Evolutionary conservation across 768 basidiomycete species (phyloP).

Genomic region (Calocybe cyanea): DNA sequence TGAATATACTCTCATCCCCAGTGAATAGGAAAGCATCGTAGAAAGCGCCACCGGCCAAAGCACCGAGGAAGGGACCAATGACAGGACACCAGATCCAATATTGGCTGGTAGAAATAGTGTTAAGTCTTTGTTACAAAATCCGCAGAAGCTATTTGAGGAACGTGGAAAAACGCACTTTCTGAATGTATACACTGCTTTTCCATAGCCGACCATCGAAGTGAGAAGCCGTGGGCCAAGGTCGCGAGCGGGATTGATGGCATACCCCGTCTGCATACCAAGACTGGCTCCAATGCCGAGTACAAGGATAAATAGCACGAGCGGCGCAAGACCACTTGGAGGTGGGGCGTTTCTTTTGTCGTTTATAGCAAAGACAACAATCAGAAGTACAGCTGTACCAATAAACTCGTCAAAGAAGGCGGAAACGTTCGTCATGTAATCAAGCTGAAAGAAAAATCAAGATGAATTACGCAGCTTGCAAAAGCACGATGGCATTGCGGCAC

Average conservation of each 20-base stretch:
- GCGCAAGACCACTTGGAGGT: slow-evolving; percentile 47
- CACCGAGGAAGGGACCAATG: slow-evolving; percentile 55
- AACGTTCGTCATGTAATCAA: slow-evolving; percentile 36
- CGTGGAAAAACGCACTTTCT: slow-evolving; percentile 28
- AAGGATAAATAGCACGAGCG: slow-evolving; percentile 51
- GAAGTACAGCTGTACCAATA: slow-evolving; percentile 50
- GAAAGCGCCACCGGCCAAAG: slow-evolving; percentile 43
- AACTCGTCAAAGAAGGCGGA: slow-evolving; percentile 49
- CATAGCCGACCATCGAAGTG: slow-evolving; percentile 69
- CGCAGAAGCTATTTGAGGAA: background rate
- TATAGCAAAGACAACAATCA: slow-evolving; percentile 49
- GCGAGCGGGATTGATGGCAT: slow-evolving; percentile 39
- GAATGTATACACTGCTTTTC: slow-evolving; percentile 36
- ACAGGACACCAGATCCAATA: slow-evolving; percentile 76
- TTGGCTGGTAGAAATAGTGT: slow-evolving; percentile 39
- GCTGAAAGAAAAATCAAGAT: slow-evolving; percentile 16
- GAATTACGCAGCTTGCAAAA: background rate
- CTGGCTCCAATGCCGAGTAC: slow-evolving; percentile 52
- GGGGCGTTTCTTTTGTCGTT: slow-evolving; percentile 51
- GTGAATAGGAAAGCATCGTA: slow-evolving; percentile 60
- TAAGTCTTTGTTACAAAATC: background rate
- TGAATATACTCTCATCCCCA: slow-evolving; percentile 53
- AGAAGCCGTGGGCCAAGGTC: slow-evolving; percentile 59
- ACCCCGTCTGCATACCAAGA: slow-evolving; percentile 61
- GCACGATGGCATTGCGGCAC: slow-evolving; percentile 16